phyloP scores from a whole-genome alignment of 129 eudicot genomes.

The Artemisia annua region DNA sequence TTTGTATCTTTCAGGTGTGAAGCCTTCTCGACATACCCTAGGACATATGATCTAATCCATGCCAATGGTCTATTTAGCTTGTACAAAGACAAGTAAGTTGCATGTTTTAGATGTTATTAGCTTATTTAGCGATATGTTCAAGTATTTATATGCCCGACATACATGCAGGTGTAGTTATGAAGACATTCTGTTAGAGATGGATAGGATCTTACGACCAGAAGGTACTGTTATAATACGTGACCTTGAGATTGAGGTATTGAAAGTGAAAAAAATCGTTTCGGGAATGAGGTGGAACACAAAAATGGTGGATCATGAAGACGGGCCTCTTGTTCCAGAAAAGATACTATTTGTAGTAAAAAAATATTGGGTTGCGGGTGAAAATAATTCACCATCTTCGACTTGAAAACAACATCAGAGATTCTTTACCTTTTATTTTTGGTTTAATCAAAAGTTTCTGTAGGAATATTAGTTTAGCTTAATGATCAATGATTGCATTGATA shows the following conservation, averaged over 20 bases:
- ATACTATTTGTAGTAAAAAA: constrained; percentile 60
- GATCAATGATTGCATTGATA: constrained; percentile 8
- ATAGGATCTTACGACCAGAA: constrained; percentile 74
- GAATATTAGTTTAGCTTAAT: constrained; percentile 17
- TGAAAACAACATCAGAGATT: constrained; percentile 16
- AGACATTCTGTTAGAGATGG: constrained; percentile 76
- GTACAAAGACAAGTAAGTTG: constrained; percentile 55
- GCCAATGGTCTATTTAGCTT: constrained; percentile 54
- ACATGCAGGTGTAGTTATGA: constrained; percentile 34
- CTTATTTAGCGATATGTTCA: neutral
- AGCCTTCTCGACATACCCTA: constrained; percentile 65
- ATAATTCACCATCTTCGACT: constrained; percentile 37
- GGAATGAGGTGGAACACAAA: constrained; percentile 75
- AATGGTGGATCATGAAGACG: constrained; percentile 67
- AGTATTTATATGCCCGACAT: neutral
- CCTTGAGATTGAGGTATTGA: constrained; percentile 42
- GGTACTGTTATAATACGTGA: constrained; percentile 73
- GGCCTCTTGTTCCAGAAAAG: constrained; percentile 54
- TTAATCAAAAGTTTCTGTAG: neutral
- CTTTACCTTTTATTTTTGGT: neutral
- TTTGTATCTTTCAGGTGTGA: constrained; percentile 51
- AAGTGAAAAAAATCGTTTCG: constrained; percentile 48
- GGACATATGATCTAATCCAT: constrained; percentile 60
- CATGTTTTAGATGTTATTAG: neutral
- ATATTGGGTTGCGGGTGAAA: constrained; percentile 62